phyloP scores from a whole-genome alignment of 176 grass and related monocot species.

The Aegilops longissima region DNA sequence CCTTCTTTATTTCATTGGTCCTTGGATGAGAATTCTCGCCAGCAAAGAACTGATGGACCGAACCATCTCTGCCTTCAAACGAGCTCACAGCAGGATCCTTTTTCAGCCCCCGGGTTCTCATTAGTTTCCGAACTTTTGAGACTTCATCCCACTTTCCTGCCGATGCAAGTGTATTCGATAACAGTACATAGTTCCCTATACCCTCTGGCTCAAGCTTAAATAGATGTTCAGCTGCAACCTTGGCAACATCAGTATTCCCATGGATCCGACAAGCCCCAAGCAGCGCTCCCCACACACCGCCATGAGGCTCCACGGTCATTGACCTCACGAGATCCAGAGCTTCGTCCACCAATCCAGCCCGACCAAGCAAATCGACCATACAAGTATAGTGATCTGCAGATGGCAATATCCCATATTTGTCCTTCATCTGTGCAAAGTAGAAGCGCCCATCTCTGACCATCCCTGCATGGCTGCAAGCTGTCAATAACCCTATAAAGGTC shows the following conservation, averaged over 20 bases:
- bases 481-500: slow-evolving; percentile 61
- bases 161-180: slow-evolving; percentile 64
- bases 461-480: slow-evolving; percentile 64
- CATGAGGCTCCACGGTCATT: slow-evolving; percentile 54
- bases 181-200: slow-evolving; percentile 64
- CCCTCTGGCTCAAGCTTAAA: slow-evolving; percentile 70
- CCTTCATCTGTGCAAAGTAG: slow-evolving; percentile 71
- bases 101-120: slow-evolving; percentile 48
- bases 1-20: slow-evolving; percentile 51
- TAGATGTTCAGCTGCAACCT: slow-evolving; percentile 55
- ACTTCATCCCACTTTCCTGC: slow-evolving; percentile 73
- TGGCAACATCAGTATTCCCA: slow-evolving; percentile 52
- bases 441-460: slow-evolving; percentile 62
- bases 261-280: slow-evolving; percentile 68
- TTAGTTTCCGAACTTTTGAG: slow-evolving; percentile 59
- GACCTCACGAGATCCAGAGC: slow-evolving; percentile 61
- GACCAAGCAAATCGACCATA: slow-evolving; percentile 79
- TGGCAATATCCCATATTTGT: slow-evolving; percentile 58
- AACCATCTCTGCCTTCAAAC: slow-evolving; percentile 63
- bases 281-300: slow-evolving; percentile 62
- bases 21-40: slow-evolving; percentile 55
- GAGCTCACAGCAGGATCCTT: slow-evolving; percentile 72
- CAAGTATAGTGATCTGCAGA: slow-evolving; percentile 70
- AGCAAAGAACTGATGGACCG: slow-evolving; percentile 70
- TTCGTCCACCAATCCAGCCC: slow-evolving; percentile 65